These are phyloP conservation scores for Senecio squalidus DNA, from an alignment of 140 eudicot genomes.

Conservation along the genomic window DNA sequence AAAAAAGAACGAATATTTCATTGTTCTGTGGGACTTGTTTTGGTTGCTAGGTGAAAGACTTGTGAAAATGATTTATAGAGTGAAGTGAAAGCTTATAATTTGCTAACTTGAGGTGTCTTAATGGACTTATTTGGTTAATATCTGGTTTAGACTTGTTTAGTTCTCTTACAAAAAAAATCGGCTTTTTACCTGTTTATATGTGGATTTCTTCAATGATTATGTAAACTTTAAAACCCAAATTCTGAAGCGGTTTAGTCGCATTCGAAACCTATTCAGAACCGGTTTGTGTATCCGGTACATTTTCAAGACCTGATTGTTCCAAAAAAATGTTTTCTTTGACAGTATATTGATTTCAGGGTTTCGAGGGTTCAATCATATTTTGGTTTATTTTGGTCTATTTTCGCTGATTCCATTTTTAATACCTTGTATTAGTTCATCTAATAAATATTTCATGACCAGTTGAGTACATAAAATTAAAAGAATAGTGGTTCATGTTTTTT, in stretches of 20 bases:
- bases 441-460: too few species aligned
- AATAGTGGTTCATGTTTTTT: too few species aligned
- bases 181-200: too few species aligned
- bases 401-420: too few species aligned
- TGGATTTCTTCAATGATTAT: too few species aligned
- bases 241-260: not conserved
- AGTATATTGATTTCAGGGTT: too few species aligned
- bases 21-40: constrained; percentile 6
- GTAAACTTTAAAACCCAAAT: not conserved
- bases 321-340: too few species aligned
- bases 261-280: not conserved
- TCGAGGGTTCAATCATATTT: too few species aligned
- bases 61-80: constrained; percentile 15
- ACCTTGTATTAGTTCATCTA: too few species aligned
- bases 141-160: not conserved
- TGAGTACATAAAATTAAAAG: too few species aligned
- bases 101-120: constrained; percentile 18
- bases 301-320: not conserved
- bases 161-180: not conserved
- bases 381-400: too few species aligned
- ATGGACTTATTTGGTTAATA: not conserved
- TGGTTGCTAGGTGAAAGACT: constrained; percentile 5
- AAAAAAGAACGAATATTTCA: constrained; percentile 8
- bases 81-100: constrained; percentile 20
- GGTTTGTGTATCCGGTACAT: not conserved